A percentile compares a stretch with the other conserved stretches of the same genome.
phyloP scores from a whole-genome alignment of 768 basidiomycete species.

The Amanita phalloides region DNA sequence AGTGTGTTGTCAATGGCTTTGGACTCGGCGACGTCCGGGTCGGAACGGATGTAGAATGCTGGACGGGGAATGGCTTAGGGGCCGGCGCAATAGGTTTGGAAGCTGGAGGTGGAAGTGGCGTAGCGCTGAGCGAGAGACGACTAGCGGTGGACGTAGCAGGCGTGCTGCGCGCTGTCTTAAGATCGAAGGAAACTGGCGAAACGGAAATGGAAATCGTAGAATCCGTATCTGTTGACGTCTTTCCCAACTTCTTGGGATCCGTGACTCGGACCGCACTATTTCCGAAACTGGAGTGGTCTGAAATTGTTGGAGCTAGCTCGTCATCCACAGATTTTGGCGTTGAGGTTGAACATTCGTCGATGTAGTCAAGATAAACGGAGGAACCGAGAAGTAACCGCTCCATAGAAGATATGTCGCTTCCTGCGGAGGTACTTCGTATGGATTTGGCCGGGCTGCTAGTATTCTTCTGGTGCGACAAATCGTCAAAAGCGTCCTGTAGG shows the following conservation, averaged over 20 bases:
- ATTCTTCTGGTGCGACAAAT: not conserved
- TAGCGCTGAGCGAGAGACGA: not conserved
- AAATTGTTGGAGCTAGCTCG: conserved; percentile 23
- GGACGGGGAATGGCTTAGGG: not conserved
- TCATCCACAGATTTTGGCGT: not conserved
- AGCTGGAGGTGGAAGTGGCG: not conserved
- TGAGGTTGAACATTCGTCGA: not conserved
- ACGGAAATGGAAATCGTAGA: not conserved
- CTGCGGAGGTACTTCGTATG: not conserved
- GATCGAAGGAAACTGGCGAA: not conserved
- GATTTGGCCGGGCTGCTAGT: not conserved
- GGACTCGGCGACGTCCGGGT: not conserved
- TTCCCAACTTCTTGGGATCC: not conserved
- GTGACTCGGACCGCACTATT: not conserved
- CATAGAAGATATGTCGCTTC: not conserved
- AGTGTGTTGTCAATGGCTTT: not conserved
- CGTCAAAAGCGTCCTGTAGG: not conserved
- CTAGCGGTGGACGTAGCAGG: not conserved
- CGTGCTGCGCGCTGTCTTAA: not conserved
- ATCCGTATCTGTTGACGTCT: not conserved
- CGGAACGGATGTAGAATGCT: not conserved
- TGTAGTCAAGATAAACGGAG: not conserved
- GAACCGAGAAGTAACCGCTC: not conserved
- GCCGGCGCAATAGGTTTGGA: not conserved
- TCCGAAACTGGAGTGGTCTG: conserved; percentile 29